Percentiles rank a stretch among this genome's conserved stretches.
Conservation (phyloP, 495 filamentous ascomycete species). For the Pseudevernia furfuracea region DNA sequence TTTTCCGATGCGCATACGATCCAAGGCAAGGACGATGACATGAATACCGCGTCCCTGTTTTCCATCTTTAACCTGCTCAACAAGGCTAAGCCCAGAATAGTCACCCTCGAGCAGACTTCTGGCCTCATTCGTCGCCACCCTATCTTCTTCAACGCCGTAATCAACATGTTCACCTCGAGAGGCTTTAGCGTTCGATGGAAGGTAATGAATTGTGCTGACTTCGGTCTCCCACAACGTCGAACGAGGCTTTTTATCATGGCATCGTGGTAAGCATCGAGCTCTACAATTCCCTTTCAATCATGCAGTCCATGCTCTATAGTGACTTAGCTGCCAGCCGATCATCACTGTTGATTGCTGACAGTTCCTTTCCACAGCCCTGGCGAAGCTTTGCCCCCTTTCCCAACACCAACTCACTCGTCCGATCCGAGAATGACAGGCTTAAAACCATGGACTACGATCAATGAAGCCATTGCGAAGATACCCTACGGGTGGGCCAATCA, state of each 20-base stretch:
- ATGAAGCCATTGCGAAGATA: slow-evolving; percentile 42
- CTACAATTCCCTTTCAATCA: not conserved
- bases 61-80: slow-evolving; percentile 52
- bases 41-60: slow-evolving; percentile 64
- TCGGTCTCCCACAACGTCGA: slow-evolving; percentile 55
- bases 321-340: not conserved
- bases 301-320: not conserved
- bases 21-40: slow-evolving; percentile 57
- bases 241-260: slow-evolving; percentile 70
- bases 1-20: slow-evolving; percentile 73
- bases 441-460: slow-evolving; percentile 38
- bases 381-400: slow-evolving; percentile 63
- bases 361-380: slow-evolving; percentile 51
- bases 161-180: slow-evolving; percentile 54
- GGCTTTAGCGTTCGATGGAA: slow-evolving; percentile 64
- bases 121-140: slow-evolving; percentile 49
- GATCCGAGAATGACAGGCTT: slow-evolving; percentile 29
- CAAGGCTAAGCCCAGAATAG: slow-evolving; percentile 56
- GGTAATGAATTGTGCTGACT: slow-evolving; percentile 45
- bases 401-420: slow-evolving; percentile 56
- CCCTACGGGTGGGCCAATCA: slow-evolving; percentile 38
- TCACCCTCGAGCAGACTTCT: slow-evolving; percentile 80
- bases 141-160: slow-evolving; percentile 48
- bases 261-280: slow-evolving; percentile 53
- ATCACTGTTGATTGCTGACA: slow-evolving; percentile 15